phyloP scores from a whole-genome alignment of 345 rosid species.

The Mangifera indica region DNA sequence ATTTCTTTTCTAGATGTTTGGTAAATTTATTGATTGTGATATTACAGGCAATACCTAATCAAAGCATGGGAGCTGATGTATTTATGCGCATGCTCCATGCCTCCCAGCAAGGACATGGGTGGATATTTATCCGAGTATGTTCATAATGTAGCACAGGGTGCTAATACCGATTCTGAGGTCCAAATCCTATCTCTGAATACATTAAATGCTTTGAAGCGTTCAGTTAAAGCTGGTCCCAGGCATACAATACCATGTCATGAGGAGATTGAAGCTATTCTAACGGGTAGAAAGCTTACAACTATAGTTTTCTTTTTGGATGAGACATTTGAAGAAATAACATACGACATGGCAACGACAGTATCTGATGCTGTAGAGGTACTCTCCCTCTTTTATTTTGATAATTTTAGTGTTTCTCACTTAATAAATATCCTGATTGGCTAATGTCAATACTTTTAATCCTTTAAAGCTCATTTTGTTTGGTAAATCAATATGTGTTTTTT shows the following conservation, averaged over 20 bases:
- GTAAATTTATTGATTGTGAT: conserved; percentile 15
- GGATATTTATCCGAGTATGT: conserved; percentile 90
- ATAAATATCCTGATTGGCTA: not conserved
- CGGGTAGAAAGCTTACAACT: conserved; percentile 83
- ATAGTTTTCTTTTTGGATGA: conserved; percentile 95
- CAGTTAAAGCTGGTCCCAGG: conserved; percentile 95
- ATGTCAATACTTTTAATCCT: not conserved
- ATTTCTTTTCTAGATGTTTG: not conserved
- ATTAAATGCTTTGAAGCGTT: conserved; percentile 80
- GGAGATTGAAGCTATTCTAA: conserved; percentile 92
- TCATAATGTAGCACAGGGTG: conserved; percentile 74
- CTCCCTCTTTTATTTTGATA: not conserved
- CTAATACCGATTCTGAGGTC: conserved; percentile 65
- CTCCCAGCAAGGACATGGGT: conserved; percentile 97
- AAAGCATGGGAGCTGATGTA: conserved; percentile 97
- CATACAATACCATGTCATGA: conserved; percentile 87
- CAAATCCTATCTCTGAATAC: conserved; percentile 78
- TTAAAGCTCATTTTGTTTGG: not conserved
- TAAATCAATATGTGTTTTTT: not conserved
- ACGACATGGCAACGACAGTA: conserved; percentile 95
- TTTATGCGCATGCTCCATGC: conserved; percentile 93
- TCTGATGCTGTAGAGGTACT: conserved; percentile 97
- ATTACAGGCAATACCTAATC: conserved; percentile 69
- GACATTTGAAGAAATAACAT: conserved; percentile 95
- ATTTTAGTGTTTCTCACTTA: not conserved